Evolutionary conservation across 352 stramenopile species (phyloP).

Genomic region (Pythium apleroticum): DNA sequence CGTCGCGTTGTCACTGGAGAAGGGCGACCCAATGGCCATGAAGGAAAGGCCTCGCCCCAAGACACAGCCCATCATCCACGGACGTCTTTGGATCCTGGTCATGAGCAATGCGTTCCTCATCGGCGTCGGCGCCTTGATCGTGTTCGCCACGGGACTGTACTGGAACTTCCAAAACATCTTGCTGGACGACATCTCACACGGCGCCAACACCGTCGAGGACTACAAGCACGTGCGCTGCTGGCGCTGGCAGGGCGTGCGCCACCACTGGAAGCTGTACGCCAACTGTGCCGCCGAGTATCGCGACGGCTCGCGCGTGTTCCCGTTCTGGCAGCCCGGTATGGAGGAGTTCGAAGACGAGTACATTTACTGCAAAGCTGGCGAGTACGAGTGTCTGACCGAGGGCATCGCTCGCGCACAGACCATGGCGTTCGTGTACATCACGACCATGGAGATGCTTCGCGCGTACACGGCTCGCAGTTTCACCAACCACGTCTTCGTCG

Average conservation of each 20-base stretch:
- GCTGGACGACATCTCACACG: conserved; percentile 31
- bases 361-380: conserved; percentile 26
- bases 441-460: conserved; percentile 48
- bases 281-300: conserved; percentile 30
- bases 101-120: conserved; percentile 35
- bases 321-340: conserved; percentile 1
- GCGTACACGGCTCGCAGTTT: conserved; percentile 51
- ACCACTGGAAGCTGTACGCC: conserved; percentile 30
- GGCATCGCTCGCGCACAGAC: conserved; percentile 43
- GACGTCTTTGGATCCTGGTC: conserved; percentile 35
- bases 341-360: conserved; percentile 22
- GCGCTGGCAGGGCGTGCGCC: conserved; percentile 26
- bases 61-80: conserved; percentile 36
- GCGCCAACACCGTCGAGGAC: conserved; percentile 22
- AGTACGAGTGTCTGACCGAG: conserved; percentile 43
- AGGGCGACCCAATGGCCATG: conserved; percentile 33
- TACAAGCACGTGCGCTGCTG: conserved; percentile 30
- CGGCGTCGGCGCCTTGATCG: conserved; percentile 26
- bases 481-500: conserved; percentile 40
- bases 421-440: conserved; percentile 52
- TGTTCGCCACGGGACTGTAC: conserved; percentile 35
- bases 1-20: conserved; percentile 36
- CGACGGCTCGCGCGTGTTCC: conserved; percentile 29
- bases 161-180: conserved; percentile 39
- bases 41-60: conserved; percentile 27